These are phyloP conservation scores for Chytridium lagenaria DNA, from an alignment of 371 early-diverging fungal genomes.

Conservation along the genomic window DNA sequence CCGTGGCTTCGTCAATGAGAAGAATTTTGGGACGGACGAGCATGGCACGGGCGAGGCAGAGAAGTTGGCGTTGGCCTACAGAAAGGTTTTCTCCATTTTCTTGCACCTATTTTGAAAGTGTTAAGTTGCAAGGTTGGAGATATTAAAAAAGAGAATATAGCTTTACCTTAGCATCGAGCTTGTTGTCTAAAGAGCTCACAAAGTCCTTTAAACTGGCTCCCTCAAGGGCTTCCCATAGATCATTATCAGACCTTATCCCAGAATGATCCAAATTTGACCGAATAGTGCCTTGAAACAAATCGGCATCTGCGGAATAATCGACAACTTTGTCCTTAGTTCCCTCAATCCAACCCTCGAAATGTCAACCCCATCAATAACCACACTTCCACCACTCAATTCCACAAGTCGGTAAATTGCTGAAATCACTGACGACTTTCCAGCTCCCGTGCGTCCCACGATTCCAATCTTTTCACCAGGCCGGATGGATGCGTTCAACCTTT, in stretches of 20 bases:
- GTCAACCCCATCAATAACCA: slow-evolving; percentile 36
- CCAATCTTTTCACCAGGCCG: slow-evolving; percentile 33
- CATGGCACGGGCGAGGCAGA: slow-evolving; percentile 63
- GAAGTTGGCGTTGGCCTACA: slow-evolving; percentile 78
- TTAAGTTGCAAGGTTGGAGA: not conserved
- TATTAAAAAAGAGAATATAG: slow-evolving; percentile 15
- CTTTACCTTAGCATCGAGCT: slow-evolving; percentile 38
- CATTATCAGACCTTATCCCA: slow-evolving; percentile 68
- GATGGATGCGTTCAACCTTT: slow-evolving; percentile 27
- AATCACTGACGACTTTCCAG: slow-evolving; percentile 40
- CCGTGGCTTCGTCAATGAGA: slow-evolving; percentile 61
- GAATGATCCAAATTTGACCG: slow-evolving; percentile 79
- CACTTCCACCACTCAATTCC: slow-evolving; percentile 32
- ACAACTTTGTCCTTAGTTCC: not conserved
- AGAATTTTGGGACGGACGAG: slow-evolving; percentile 51
- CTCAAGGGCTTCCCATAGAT: slow-evolving; percentile 81
- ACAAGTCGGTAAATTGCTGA: slow-evolving; percentile 34
- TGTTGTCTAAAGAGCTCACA: slow-evolving; percentile 19
- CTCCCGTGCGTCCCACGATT: slow-evolving; percentile 44
- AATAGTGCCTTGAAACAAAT: slow-evolving; percentile 63
- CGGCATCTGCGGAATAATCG: slow-evolving; percentile 50
- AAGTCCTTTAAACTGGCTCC: slow-evolving; percentile 31
- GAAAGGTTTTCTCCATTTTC: slow-evolving; percentile 75
- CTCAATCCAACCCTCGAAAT: not conserved
- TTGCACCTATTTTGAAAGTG: not conserved